Base-by-base conservation (phyloP, 2,329 filamentous ascomycete species). In the Pseudogymnoascus destructans region DNA sequence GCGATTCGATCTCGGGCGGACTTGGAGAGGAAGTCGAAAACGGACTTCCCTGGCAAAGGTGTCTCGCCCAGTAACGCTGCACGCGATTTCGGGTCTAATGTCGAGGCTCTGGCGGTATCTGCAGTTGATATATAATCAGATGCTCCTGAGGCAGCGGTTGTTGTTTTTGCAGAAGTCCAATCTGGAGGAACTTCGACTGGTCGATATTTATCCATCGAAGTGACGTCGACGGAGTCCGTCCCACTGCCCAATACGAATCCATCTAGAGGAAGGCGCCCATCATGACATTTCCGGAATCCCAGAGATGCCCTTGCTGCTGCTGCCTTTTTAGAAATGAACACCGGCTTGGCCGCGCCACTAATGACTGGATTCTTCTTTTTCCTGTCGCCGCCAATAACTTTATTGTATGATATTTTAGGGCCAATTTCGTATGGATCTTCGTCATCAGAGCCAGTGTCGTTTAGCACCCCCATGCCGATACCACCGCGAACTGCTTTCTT, bases 341-440 rank as follows among this genome's bases (percentile, higher is more conserved):
- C 78, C 0, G 89, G 88, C 58, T 84, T 87, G 79, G 77, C 57
- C 76, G 79, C 19, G 87, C 65, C 0, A 82, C 76, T 76, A 10
- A 75, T 74, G 0, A 3, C 76, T 40, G 80, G 81, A 67, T 85
- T 84, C 65, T 80, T 87, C 69, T 89, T 91, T 69, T 85, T 86
- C 70, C 88, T 95, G 62, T 91, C 86, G 0, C 85, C 86, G 15
- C 89, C 90, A 60, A 96, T 81, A 4, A 85, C 78, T 38, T 84
- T 81, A 65, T 88, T 95, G 71, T 95, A 95, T 10, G 85, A 89
- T 69, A 96, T 95, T 64, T 84, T 86, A 0, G 93, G 93, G 0
- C 92, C 92, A 57, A 97, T 85, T 59, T 92, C 87, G 68, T 95
- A 97, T 0, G 89, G 87, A 66, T 96, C 91, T 66, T 97, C 93